A percentile compares a stretch with the other conserved stretches of the same genome.
These are phyloP conservation scores for Neonothopanus nambi DNA, from an alignment of 1,284 basidiomycete species.

Conservation along the genomic window DNA sequence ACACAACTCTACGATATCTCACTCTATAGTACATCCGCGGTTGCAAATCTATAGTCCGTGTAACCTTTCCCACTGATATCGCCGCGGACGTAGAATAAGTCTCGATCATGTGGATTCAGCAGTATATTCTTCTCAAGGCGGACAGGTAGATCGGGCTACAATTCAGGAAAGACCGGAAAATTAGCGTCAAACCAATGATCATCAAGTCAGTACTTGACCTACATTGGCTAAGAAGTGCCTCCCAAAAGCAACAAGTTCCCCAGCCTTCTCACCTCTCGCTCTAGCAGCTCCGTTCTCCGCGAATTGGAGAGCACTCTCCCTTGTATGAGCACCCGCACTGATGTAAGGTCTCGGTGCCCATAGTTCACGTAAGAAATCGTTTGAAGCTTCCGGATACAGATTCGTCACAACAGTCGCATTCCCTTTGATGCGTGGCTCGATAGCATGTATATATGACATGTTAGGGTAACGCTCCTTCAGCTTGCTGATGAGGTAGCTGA, in stretches of 20 bases:
- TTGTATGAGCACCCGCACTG: slow-evolving; percentile 35
- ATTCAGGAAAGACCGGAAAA: no score
- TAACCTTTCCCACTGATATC: slow-evolving; percentile 33
- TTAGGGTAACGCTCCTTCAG: slow-evolving; percentile 32
- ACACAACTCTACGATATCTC: no score
- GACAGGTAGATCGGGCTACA: slow-evolving; percentile 48
- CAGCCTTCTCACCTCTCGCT: no score
- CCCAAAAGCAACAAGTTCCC: slow-evolving; percentile 44
- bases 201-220: slow-evolving; percentile 17
- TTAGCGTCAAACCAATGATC: neutral
- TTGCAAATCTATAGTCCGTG: slow-evolving; percentile 39
- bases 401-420: neutral
- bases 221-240: slow-evolving; percentile 46
- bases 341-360: slow-evolving; percentile 35
- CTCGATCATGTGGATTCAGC: slow-evolving; percentile 28
- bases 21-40: slow-evolving; percentile 8
- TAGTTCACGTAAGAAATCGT: slow-evolving; percentile 32
- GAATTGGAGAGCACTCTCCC: slow-evolving; percentile 18
- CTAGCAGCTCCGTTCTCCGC: neutral
- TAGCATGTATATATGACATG: slow-evolving; percentile 49
- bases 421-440: slow-evolving; percentile 34
- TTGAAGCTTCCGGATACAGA: slow-evolving; percentile 18
- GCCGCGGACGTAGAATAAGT: slow-evolving; percentile 28
- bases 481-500: slow-evolving; percentile 27
- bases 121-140: slow-evolving; percentile 35